Evolutionary conservation across 2,329 filamentous ascomycete species (phyloP).

Genomic region (Calonectria fujianensis): DNA sequence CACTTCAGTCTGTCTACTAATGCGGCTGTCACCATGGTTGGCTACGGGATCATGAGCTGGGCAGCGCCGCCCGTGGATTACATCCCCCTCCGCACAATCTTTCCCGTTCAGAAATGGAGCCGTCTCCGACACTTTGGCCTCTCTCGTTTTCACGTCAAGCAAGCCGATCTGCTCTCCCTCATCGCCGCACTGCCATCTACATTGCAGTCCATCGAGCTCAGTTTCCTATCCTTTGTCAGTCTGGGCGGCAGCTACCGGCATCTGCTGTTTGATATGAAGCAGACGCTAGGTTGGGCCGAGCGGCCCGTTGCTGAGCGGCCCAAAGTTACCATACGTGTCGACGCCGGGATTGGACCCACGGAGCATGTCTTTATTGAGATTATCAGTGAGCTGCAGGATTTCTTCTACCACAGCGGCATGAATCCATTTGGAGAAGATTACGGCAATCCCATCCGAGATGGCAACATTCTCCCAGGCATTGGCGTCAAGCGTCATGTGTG

Average conservation of each 20-base stretch:
- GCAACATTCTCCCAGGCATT: neutral
- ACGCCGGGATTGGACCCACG: neutral
- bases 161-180: neutral
- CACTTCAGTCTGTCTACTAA: neutral
- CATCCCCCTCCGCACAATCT: neutral
- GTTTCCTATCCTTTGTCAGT: neutral
- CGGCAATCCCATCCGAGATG: neutral
- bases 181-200: neutral
- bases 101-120: neutral
- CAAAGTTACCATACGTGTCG: neutral
- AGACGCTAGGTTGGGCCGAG: neutral
- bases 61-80: neutral
- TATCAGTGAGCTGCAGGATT: neutral
- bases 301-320: neutral
- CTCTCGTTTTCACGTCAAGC: conserved; percentile 3
- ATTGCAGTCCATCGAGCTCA: neutral
- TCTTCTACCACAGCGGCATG: neutral
- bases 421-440: conserved; percentile 5
- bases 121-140: neutral
- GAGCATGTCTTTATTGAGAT: neutral
- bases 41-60: neutral
- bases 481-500: neutral
- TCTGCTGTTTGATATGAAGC: neutral
- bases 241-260: neutral
- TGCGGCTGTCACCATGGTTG: neutral